Evolutionary conservation across 2,329 filamentous ascomycete species (phyloP).

Genomic region (Aureobasidium sp.): DNA sequence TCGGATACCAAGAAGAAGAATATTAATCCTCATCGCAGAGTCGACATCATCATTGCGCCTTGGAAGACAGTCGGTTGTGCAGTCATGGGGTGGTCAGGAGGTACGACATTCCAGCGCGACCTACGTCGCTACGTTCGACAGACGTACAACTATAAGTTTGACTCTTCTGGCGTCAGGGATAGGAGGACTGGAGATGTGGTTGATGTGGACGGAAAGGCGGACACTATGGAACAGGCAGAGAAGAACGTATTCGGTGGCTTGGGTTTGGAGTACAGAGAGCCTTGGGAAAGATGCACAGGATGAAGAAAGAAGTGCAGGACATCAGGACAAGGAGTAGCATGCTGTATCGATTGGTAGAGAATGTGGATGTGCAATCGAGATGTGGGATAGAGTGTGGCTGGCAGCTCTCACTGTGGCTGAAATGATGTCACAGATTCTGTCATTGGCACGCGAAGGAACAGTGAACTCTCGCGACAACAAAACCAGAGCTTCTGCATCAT

Average conservation of each 20-base stretch:
- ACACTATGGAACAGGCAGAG: conserved; percentile 64
- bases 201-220: conserved; percentile 60
- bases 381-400: not conserved
- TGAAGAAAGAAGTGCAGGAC: conserved; percentile 19
- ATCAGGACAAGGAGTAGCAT: not conserved
- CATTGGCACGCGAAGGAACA: not conserved
- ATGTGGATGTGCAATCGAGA: not conserved
- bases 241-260: conserved; percentile 70
- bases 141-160: conserved; percentile 70
- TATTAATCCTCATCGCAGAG: conserved; percentile 67
- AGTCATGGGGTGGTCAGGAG: conserved; percentile 79
- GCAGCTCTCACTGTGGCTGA: not conserved
- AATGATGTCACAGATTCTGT: not conserved
- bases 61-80: conserved; percentile 88
- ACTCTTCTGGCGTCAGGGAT: conserved; percentile 76
- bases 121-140: conserved; percentile 71
- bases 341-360: not conserved
- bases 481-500: not conserved
- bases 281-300: conserved; percentile 38
- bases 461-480: not conserved
- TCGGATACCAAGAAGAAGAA: conserved; percentile 46
- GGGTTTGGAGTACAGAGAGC: conserved; percentile 45
- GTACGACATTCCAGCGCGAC: conserved; percentile 83
- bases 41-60: conserved; percentile 85
- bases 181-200: conserved; percentile 59